phyloP scores from a whole-genome alignment of 768 basidiomycete genomes.

The Naganishia onofrii region DNA sequence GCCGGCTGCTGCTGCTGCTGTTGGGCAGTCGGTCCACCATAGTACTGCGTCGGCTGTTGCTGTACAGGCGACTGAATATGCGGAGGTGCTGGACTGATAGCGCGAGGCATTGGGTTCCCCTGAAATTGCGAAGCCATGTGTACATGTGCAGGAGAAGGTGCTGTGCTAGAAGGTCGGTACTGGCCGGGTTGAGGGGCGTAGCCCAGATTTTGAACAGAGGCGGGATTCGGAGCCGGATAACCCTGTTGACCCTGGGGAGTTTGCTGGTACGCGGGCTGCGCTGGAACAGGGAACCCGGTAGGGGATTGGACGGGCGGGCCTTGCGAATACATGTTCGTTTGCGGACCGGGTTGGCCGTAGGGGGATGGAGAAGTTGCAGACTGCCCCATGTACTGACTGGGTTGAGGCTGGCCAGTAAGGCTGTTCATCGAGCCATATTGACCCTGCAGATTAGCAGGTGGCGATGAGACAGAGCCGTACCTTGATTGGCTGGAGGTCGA shows the following conservation, averaged over 20 bases:
- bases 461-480: slow-evolving; percentile 7
- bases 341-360: neutral
- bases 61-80: slow-evolving; percentile 4
- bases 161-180: slow-evolving; percentile 10
- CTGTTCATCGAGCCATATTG: slow-evolving; percentile 13
- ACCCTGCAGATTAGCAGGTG: neutral
- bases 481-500: neutral
- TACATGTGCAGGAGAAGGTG: slow-evolving; percentile 16
- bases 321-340: neutral
- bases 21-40: slow-evolving; percentile 23
- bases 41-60: slow-evolving; percentile 16
- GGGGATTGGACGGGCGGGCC: neutral
- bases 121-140: slow-evolving; percentile 19
- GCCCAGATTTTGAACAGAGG: neutral
- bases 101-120: neutral
- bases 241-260: neutral
- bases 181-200: slow-evolving; percentile 3
- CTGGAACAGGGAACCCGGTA: slow-evolving; percentile 5
- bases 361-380: slow-evolving; percentile 1
- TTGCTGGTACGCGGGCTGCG: neutral
- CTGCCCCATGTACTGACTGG: neutral
- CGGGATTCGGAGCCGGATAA: neutral
- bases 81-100: slow-evolving; percentile 23
- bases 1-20: slow-evolving; percentile 34
- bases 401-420: neutral